Evolutionary conservation across 2,329 filamentous ascomycete species (phyloP), one percentile per base, ranked within the genome.

Genomic region (Lasiodiplodia sp.): DNA sequence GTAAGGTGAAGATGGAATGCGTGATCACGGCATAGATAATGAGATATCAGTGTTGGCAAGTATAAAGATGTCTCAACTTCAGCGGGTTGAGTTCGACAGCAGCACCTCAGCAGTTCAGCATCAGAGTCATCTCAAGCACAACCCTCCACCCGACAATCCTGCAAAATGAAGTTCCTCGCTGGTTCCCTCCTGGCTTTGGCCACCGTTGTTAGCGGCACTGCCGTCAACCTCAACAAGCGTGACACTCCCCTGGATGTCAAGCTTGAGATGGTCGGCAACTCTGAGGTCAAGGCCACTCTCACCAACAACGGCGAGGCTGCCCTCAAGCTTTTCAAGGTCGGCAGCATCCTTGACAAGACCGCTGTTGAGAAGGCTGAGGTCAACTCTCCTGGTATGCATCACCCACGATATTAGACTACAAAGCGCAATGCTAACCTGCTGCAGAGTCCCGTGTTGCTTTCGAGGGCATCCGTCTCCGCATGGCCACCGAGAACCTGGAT

Each of bases 311-410:
- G 85, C 56, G 79, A 79, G 56, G 79, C 77, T 57, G 79, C 80
- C 68, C 74, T 88, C 70, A 86, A 86, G 76, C 74, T 88, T 31
- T 78, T 88, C 70, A 87, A 83, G 79, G 81, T 82, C 53, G 86
- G 86, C 40, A 86, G 83, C 65, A 83, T 88, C 71, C 77, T 88
- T 58, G 86, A 87, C 72, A 79, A 80, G 47, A 75, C 81, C n/a
- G 80, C 84, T 2, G 82, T 87, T 38, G 83, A 88, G 79, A 87
- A 87, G 79, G 82, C 86, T 34, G 76, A 82, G 63, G 78, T 88
- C 52, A 86, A 81, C 75, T 80, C 83, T 57, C 81, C 80, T 56
- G 78, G 84, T 84, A 79, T 75, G 81, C 79, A 14, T n/a, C 23
- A 12, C 40, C 7, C 47, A 18, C 21, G 31, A 34, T 34, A 34